Percentiles rank a stretch among this genome's conserved stretches.
Evolutionary conservation across 139 green algal genomes (phyloP).

Genomic region (Zygnema cylindricum): DNA sequence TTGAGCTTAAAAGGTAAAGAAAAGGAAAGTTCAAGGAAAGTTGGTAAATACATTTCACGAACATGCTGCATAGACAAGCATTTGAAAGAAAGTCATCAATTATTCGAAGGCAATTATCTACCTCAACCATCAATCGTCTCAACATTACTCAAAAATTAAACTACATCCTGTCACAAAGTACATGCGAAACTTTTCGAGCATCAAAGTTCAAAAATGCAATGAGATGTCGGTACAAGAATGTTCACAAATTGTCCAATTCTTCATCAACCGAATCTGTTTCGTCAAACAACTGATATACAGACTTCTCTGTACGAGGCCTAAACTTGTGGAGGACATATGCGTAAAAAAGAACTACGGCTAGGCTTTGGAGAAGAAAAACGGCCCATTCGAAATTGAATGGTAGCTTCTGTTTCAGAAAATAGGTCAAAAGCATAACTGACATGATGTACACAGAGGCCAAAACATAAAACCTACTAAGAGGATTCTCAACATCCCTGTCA

Average conservation of each 20-base stretch:
- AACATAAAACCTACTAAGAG: constrained; percentile 32
- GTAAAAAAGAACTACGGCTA: background rate
- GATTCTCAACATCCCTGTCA: constrained; percentile 28
- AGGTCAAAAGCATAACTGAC: background rate
- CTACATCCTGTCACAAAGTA: no score
- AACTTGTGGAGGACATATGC: constrained; percentile 21
- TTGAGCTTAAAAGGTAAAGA: no score
- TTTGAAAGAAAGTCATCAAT: no score
- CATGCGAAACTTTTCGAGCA: no score
- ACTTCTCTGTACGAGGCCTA: constrained; percentile 17
- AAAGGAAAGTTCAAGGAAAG: no score
- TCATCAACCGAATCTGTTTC: constrained; percentile 25
- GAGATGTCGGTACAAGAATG: no score
- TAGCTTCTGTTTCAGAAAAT: background rate
- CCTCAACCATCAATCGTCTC: no score
- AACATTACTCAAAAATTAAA: no score
- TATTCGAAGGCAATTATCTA: no score
- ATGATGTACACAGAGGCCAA: background rate
- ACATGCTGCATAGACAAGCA: no score
- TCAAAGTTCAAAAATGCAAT: no score
- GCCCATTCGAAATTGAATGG: background rate
- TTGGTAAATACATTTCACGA: no score
- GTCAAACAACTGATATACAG: constrained; percentile 38
- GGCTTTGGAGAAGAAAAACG: background rate
- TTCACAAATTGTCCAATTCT: constrained; percentile 19